A percentile compares a stretch with the other conserved stretches of the same genome.
Conservation (phyloP, 768 basidiomycete species). For the Leucocoprinus sp. region DNA sequence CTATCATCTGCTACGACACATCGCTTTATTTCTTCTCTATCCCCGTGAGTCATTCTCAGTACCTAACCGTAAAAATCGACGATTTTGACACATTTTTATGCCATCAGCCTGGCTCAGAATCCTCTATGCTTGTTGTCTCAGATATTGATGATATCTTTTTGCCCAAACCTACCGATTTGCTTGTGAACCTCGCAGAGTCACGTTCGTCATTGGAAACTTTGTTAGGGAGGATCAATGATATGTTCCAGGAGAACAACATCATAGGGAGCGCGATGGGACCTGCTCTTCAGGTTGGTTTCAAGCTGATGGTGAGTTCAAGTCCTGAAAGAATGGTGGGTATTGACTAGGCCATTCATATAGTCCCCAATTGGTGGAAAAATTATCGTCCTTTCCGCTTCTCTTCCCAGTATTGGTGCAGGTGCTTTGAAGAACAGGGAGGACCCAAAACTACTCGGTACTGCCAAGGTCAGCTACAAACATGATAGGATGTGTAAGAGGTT, state of each 20-base stretch:
- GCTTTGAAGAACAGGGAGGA: slow-evolving; percentile 95
- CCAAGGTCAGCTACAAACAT: slow-evolving; percentile 51
- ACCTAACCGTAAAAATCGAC: background rate
- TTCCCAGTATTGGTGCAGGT: slow-evolving; percentile 86
- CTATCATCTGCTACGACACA: slow-evolving; percentile 86
- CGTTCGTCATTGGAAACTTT: slow-evolving; percentile 74
- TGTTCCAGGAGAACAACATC: slow-evolving; percentile 96
- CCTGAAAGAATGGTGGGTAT: background rate
- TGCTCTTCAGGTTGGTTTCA: slow-evolving; percentile 92
- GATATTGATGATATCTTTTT: slow-evolving; percentile 97
- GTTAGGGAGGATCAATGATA: slow-evolving; percentile 79
- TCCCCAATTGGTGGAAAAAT: slow-evolving; percentile 94
- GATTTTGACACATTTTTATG: background rate
- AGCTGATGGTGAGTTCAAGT: slow-evolving; percentile 63
- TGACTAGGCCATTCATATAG: slow-evolving; percentile 29
- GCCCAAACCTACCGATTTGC: slow-evolving; percentile 92
- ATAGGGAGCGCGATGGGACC: slow-evolving; percentile 93
- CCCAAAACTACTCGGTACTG: slow-evolving; percentile 89
- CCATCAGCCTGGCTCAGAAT: slow-evolving; percentile 61
- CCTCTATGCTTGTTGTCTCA: slow-evolving; percentile 94
- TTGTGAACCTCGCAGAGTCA: slow-evolving; percentile 87
- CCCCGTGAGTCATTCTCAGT: slow-evolving; percentile 42
- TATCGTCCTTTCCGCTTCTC: slow-evolving; percentile 71
- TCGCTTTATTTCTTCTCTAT: slow-evolving; percentile 97
- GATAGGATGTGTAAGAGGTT: background rate